phyloP scores from a whole-genome alignment of 129 eudicot species.

The Silybum marianum region DNA sequence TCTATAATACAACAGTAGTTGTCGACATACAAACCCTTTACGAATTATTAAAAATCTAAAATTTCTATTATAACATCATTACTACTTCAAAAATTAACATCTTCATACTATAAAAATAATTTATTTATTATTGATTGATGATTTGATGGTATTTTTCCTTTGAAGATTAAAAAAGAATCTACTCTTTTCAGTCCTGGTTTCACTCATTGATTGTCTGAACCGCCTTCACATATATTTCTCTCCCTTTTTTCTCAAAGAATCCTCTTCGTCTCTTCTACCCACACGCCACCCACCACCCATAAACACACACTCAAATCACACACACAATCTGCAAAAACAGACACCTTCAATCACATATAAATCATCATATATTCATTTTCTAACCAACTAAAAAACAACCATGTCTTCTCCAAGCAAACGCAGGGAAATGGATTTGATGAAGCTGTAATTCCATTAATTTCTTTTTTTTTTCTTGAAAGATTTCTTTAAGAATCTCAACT shows the following conservation, averaged over 20 bases:
- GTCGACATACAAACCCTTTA: too few relatives aligned
- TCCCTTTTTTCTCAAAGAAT: constrained; percentile 18
- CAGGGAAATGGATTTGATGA: constrained; percentile 90
- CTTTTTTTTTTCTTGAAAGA: background rate
- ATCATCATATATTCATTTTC: background rate
- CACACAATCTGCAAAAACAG: constrained; percentile 1
- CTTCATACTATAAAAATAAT: too few relatives aligned
- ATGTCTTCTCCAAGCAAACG: constrained; percentile 95
- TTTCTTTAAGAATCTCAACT: constrained; percentile 10
- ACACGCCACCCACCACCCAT: constrained; percentile 35
- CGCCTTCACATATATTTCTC: constrained; percentile 20
- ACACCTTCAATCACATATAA: background rate
- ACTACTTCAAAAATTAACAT: too few relatives aligned
- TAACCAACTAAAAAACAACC: constrained; percentile 7
- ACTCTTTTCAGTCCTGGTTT: constrained; percentile 25
- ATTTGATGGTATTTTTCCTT: background rate
- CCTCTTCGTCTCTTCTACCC: constrained; percentile 33
- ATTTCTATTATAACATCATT: too few relatives aligned
- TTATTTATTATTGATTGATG: too few relatives aligned
- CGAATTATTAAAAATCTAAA: too few relatives aligned
- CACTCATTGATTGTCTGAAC: constrained; percentile 42
- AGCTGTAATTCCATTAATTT: constrained; percentile 49
- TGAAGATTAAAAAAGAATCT: constrained; percentile 31
- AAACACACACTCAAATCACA: constrained; percentile 12
- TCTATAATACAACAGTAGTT: too few relatives aligned